Evolutionary conservation across 179 eudicot species (phyloP), one percentile per base, ranked within the genome.

Genomic region (Vitellaria paradoxa): DNA sequence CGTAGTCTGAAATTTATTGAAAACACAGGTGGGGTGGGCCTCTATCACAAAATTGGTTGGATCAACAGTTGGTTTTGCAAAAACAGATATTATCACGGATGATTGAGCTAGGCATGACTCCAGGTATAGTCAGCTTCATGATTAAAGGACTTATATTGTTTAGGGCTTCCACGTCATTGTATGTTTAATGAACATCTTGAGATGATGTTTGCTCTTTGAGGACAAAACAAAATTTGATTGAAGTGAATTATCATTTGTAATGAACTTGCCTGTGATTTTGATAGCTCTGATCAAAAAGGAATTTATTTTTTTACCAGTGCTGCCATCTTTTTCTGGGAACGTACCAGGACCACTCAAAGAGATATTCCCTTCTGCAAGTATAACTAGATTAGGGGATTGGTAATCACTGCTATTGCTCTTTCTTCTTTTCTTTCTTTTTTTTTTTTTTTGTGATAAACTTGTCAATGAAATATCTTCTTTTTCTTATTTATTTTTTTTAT

Each of bases 271-370:
- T 40, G 49, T 3, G 17, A 77, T n/a, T 37, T 69, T 21, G 74
- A 23, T 61, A 4, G 20, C 12, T 77, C 52, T 70, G 61, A 61
- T 56, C 17, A 70, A 13, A 47, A 50, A 61, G 46, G 10, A 49
- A 70, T 69, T 73, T 14, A 68, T 65, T 42, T 13, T 81, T 75
- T 26, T 73, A 26, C 71, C 83, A 96, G 99, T 96, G 37, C 83
- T 96, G 84, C 99, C 99, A 79, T 93, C 99, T 82, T 96, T 96
- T 78, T 93, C 99, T 65, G 99, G 99, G 14, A 96, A 96, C 81
- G 97, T 96, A 79, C 99, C 99, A 60, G 91, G 89, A 62, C 96
- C 93, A 52, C 79, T 96, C 76, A 92, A 83, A 86, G 87, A 82
- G 57, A 90, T 84, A 20, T 96, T 86, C 75, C 98, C 99, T 73